Conservation (phyloP, 192 early-diverging fungal genomes). For the Backusella tuberculispora region DNA sequence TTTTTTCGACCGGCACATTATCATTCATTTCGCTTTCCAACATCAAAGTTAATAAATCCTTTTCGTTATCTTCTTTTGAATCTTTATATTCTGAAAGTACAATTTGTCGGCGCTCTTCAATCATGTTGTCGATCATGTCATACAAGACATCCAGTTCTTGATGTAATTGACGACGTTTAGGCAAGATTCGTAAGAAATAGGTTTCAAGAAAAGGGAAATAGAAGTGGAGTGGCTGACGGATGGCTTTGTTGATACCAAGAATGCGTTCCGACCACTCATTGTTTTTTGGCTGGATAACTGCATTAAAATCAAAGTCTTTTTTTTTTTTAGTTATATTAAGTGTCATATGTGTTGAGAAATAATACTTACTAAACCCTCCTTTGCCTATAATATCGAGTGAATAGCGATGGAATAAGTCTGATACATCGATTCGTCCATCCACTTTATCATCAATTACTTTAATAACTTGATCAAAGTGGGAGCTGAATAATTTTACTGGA, state of each 20-base stretch:
- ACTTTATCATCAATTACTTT: slow-evolving; percentile 3
- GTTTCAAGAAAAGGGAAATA: slow-evolving; percentile 20
- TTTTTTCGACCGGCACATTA: slow-evolving; percentile 41
- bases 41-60: slow-evolving; percentile 51
- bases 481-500: slow-evolving; percentile 19
- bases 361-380: slow-evolving; percentile 43
- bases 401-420: slow-evolving; percentile 29
- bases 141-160: not conserved
- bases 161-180: not conserved
- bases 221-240: not conserved
- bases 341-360: not conserved
- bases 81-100: not conserved
- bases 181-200: not conserved
- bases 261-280: slow-evolving; percentile 6
- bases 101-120: not conserved
- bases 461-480: not conserved
- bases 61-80: slow-evolving; percentile 8
- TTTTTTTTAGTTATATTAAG: not conserved
- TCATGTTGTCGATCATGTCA: not conserved
- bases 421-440: not conserved
- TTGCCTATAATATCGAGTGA: slow-evolving; percentile 62
- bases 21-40: slow-evolving; percentile 45
- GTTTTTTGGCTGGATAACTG: not conserved
- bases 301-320: slow-evolving; percentile 18
- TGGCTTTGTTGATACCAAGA: not conserved